A percentile compares a stretch with the other conserved stretches of the same genome.
These are phyloP conservation scores for Tylopilus intermedius DNA, from an alignment of 768 basidiomycete species.

Conservation along the genomic window DNA sequence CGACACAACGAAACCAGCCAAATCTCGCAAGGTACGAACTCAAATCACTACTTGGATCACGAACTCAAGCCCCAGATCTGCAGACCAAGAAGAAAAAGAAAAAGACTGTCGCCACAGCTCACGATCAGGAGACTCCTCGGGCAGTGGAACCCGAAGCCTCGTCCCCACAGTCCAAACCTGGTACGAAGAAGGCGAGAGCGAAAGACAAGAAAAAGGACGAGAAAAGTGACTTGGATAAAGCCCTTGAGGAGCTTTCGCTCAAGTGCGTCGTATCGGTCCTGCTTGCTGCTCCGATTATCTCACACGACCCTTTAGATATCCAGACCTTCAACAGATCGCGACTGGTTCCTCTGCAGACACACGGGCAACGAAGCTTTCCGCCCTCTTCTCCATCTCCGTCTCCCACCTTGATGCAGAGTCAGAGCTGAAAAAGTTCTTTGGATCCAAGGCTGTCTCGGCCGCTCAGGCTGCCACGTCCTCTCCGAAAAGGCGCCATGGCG, in stretches of 20 bases:
- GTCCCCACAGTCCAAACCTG: slow-evolving; percentile 37
- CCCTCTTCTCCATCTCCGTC: slow-evolving; percentile 74
- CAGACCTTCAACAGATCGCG: slow-evolving; percentile 42
- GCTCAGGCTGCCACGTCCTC: slow-evolving; percentile 39
- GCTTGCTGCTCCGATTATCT: neutral
- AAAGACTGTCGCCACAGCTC: slow-evolving; percentile 12
- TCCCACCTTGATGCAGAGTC: slow-evolving; percentile 82
- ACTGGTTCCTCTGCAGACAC: slow-evolving; percentile 22
- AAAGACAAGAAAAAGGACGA: slow-evolving; percentile 61
- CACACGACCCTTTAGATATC: slow-evolving; percentile 38
- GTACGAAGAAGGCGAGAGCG: slow-evolving; percentile 54
- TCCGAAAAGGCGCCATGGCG: slow-evolving; percentile 36
- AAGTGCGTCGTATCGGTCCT: slow-evolving; percentile 43
- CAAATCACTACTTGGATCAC: neutral
- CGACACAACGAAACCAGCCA: slow-evolving; percentile 14
- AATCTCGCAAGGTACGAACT: slow-evolving; percentile 22
- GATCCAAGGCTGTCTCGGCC: slow-evolving; percentile 78
- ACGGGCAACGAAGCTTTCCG: slow-evolving; percentile 35
- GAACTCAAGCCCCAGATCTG: slow-evolving; percentile 1
- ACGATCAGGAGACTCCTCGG: neutral
- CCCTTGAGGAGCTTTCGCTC: slow-evolving; percentile 75
- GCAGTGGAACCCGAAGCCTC: slow-evolving; percentile 5
- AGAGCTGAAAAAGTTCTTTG: slow-evolving; percentile 92
- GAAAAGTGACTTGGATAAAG: slow-evolving; percentile 77
- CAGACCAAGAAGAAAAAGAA: slow-evolving; percentile 42